Conservation (phyloP, 306 rosid genomes). For the Medicago arabica region DNA sequence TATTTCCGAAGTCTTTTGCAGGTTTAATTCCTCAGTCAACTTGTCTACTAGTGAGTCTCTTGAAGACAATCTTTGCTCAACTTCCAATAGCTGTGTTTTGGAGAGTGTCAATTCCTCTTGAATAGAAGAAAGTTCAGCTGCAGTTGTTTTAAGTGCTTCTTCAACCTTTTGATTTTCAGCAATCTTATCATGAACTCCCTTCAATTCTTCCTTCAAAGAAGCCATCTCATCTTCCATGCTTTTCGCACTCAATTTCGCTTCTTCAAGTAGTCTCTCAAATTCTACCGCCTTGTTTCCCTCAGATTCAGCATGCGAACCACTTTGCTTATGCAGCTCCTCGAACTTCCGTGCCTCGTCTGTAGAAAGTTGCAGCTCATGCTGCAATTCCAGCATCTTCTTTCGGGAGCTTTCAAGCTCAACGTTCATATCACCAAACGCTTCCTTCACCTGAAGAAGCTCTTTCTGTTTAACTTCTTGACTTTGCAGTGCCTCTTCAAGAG, state of each 20-base stretch:
- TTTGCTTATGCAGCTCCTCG: constrained; percentile 88
- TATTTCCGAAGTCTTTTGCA: constrained; percentile 64
- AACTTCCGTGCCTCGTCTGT: constrained; percentile 65
- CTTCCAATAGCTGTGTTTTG: constrained; percentile 66
- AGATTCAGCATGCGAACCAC: constrained; percentile 79
- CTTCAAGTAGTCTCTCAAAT: constrained; percentile 77
- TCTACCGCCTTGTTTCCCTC: constrained; percentile 73
- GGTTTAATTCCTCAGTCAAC: constrained; percentile 59
- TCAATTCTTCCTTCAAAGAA: constrained; percentile 72
- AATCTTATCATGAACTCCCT: constrained; percentile 72
- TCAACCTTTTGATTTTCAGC: constrained; percentile 74
- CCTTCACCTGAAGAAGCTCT: constrained; percentile 74
- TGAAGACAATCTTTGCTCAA: constrained; percentile 61
- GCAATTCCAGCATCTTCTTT: constrained; percentile 69
- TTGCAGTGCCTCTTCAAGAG: constrained; percentile 73
- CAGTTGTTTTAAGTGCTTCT: constrained; percentile 69
- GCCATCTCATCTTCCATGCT: constrained; percentile 72
- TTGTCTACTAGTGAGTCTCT: constrained; percentile 65
- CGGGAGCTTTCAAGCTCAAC: constrained; percentile 73
- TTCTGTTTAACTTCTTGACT: constrained; percentile 73
- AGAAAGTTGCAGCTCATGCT: constrained; percentile 64
- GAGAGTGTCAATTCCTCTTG: constrained; percentile 74
- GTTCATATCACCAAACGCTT: constrained; percentile 62
- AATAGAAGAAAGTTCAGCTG: constrained; percentile 67
- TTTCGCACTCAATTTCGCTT: constrained; percentile 60